Conservation (phyloP, 2,329 filamentous ascomycete species). For the Ceratocystis smalleyi region DNA sequence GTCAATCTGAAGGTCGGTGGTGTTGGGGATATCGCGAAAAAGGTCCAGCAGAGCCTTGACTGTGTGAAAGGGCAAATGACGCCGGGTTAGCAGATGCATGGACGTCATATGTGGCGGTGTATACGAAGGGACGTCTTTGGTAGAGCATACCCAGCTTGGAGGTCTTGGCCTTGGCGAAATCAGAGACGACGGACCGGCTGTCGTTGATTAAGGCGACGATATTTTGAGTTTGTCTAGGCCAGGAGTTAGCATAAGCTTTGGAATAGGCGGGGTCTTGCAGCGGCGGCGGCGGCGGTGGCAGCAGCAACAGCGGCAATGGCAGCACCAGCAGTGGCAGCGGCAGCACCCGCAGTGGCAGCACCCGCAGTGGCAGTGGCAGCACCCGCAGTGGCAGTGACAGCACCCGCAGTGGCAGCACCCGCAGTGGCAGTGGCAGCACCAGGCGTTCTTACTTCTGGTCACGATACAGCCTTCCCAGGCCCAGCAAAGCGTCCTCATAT, state of each 20-base stretch:
- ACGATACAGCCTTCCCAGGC: conserved; percentile 80
- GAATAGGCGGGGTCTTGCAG: neutral
- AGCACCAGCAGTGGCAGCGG: neutral
- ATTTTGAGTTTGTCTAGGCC: conserved; percentile 56
- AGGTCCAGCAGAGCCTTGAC: conserved; percentile 94
- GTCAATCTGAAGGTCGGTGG: conserved; percentile 80
- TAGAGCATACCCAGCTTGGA: conserved; percentile 70
- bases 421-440: neutral
- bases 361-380: no score
- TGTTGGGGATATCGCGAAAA: conserved; percentile 85
- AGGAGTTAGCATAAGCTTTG: neutral
- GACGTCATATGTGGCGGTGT: neutral
- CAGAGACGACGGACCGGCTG: conserved; percentile 80
- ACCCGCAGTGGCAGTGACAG: neutral
- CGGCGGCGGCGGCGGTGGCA: neutral
- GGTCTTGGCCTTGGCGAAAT: conserved; percentile 97
- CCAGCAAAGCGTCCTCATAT: conserved; percentile 79
- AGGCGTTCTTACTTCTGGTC: conserved; percentile 50
- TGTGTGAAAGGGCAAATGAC: conserved; percentile 27
- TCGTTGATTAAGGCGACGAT: conserved; percentile 80
- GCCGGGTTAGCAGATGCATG: conserved; percentile 8
- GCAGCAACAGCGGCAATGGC: neutral
- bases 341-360: neutral
- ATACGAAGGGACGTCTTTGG: neutral
- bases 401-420: neutral